Evolutionary conservation across 208 protist species (phyloP).

Genomic region (Leishmania martiniquensis): DNA sequence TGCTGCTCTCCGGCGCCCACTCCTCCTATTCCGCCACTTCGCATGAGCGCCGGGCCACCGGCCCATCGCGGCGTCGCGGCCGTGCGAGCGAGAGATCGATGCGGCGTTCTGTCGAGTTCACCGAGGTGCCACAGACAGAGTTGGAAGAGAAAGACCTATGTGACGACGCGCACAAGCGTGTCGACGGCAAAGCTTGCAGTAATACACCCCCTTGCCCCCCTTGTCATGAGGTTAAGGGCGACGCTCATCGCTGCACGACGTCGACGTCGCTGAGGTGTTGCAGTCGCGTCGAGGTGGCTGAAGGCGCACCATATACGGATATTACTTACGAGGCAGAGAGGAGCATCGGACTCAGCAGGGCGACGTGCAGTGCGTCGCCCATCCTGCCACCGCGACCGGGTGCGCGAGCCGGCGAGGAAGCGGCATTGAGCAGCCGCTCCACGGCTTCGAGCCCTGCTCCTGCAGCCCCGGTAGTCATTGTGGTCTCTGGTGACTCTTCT

Average conservation of each 20-base stretch:
- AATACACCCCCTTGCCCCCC: not conserved
- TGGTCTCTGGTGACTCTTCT: not conserved
- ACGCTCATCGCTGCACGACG: not conserved
- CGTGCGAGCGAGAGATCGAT: not conserved
- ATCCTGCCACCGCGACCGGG: not conserved
- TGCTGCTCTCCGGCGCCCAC: not conserved
- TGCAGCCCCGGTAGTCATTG: not conserved
- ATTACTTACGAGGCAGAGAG: not conserved
- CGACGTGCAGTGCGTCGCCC: no score
- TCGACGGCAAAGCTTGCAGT: no score
- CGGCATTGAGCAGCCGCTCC: not conserved
- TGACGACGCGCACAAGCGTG: not conserved
- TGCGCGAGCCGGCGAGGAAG: not conserved
- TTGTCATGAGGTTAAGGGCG: not conserved
- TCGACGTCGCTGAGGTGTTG: not conserved
- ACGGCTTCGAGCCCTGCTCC: not conserved
- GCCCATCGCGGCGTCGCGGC: not conserved
- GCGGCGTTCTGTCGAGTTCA: constrained; percentile 19
- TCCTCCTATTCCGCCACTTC: constrained; percentile 8
- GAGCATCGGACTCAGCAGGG: not conserved
- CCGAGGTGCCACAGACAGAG: constrained; percentile 15
- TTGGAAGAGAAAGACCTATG: constrained; percentile 4
- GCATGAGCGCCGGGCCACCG: not conserved
- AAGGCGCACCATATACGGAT: not conserved
- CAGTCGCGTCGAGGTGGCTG: not conserved